Conservation (phyloP, 805 yeast genomes). For the Myxozyma vanderwaltii region DNA sequence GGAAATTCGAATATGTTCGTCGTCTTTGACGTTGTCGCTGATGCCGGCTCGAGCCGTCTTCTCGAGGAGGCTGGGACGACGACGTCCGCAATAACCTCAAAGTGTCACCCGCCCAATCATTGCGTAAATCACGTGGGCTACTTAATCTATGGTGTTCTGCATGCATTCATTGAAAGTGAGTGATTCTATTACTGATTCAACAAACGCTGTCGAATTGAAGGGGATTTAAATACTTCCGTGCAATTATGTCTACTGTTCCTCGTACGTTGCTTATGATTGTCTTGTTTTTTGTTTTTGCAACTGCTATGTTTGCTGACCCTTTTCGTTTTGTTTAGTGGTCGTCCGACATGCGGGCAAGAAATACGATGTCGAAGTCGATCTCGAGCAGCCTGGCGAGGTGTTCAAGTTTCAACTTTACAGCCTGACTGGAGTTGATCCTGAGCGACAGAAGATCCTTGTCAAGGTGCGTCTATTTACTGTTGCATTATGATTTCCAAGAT, state of each 20-base stretch:
- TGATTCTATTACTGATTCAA: neutral
- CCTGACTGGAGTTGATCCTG: slow-evolving; percentile 79
- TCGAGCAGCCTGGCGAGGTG: slow-evolving; percentile 57
- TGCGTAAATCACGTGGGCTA: neutral
- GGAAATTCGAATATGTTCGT: too few species aligned
- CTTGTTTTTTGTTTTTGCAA: neutral
- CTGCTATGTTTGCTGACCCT: neutral
- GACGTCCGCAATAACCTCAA: neutral
- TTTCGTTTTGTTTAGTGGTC: slow-evolving; percentile 44
- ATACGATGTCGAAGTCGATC: slow-evolving; percentile 58
- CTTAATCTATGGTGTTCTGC: neutral
- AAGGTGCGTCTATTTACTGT: slow-evolving; percentile 45
- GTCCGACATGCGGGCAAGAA: slow-evolving; percentile 72
- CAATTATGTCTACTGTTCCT: slow-evolving; percentile 28
- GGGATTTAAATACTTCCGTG: too few species aligned
- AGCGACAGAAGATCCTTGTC: slow-evolving; percentile 84
- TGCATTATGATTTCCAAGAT: neutral
- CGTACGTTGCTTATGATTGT: slow-evolving; percentile 12
- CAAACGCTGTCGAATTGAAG: neutral
- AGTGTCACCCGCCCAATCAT: neutral
- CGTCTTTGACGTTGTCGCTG: too few species aligned
- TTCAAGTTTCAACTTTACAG: slow-evolving; percentile 71
- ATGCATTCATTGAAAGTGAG: too few species aligned
- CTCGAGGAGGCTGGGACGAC: slow-evolving; percentile 8
- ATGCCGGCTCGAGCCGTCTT: neutral